Conservation (phyloP, 2,329 filamentous ascomycete genomes). For the Macrophomina phaseolina region DNA sequence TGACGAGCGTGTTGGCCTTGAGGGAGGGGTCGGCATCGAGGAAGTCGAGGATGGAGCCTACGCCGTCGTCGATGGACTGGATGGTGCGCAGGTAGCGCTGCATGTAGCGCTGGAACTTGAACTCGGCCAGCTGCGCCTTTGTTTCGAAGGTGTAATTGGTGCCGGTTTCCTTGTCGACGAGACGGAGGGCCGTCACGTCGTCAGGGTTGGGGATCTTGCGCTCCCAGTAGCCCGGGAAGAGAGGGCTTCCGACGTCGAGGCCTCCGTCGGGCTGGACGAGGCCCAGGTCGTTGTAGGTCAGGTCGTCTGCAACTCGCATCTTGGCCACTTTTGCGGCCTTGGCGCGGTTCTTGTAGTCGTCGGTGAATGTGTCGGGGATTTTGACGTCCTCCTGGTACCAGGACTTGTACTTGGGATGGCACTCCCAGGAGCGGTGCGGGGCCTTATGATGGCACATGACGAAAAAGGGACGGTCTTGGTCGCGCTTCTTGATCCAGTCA, state of each 20-base stretch:
- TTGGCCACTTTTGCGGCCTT: slow-evolving; percentile 57
- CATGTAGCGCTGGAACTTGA: slow-evolving; percentile 65
- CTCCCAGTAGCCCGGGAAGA: slow-evolving; percentile 36
- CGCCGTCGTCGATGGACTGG: slow-evolving; percentile 59
- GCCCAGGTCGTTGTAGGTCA: slow-evolving; percentile 58
- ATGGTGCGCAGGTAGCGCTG: slow-evolving; percentile 61
- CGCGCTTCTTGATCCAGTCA: slow-evolving; percentile 47
- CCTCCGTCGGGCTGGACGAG: slow-evolving; percentile 60
- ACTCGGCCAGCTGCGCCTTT: slow-evolving; percentile 53
- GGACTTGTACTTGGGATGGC: slow-evolving; percentile 54
- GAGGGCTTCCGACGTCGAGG: slow-evolving; percentile 43
- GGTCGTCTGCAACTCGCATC: slow-evolving; percentile 58
- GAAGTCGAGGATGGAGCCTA: slow-evolving; percentile 56
- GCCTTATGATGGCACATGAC: slow-evolving; percentile 65
- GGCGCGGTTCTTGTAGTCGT: slow-evolving; percentile 62
- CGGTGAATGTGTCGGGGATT: slow-evolving; percentile 59
- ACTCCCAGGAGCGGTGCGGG: slow-evolving; percentile 61
- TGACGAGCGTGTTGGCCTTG: slow-evolving; percentile 55
- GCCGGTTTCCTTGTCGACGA: slow-evolving; percentile 56
- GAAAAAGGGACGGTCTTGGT: slow-evolving; percentile 53
- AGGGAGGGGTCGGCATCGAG: slow-evolving; percentile 50
- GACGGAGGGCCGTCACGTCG: slow-evolving; percentile 39
- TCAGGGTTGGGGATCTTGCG: slow-evolving; percentile 49
- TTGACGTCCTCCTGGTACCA: slow-evolving; percentile 55
- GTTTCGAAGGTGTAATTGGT: slow-evolving; percentile 54